These are phyloP conservation scores for Drosera spatulata DNA, from an alignment of 179 eudicot genomes.

Conservation along the genomic window DNA sequence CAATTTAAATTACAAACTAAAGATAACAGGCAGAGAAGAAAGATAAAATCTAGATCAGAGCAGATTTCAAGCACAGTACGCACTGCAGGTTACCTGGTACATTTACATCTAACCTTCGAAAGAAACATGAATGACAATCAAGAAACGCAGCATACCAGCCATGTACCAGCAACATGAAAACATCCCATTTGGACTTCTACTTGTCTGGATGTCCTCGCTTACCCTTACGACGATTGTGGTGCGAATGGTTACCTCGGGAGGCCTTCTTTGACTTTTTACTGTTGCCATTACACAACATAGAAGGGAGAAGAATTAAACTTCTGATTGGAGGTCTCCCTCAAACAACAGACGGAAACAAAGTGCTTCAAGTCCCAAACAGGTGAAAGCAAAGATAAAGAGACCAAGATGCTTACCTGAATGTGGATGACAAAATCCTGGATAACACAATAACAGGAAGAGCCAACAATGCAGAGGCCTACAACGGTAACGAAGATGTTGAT, in stretches of 20 bases:
- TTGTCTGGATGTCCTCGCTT: conserved; percentile 70
- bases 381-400: not conserved
- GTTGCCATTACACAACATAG: conserved; percentile 2
- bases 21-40: too few species aligned
- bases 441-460: conserved; percentile 62
- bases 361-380: not conserved
- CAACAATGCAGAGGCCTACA: conserved; percentile 84
- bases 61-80: too few species aligned
- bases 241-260: conserved; percentile 24
- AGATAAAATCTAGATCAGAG: too few species aligned
- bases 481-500: not conserved
- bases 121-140: not conserved
- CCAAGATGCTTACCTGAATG: conserved; percentile 40
- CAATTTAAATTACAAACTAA: too few species aligned
- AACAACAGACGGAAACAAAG: too few species aligned
- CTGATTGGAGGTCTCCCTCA: not conserved
- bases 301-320: not conserved
- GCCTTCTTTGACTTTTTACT: conserved; percentile 49
- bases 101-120: not conserved
- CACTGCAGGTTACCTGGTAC: too few species aligned
- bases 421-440: conserved; percentile 36
- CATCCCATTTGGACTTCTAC: conserved; percentile 15
- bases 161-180: not conserved
- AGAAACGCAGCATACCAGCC: not conserved
- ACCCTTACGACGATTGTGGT: conserved; percentile 54